Evolutionary conservation across 768 basidiomycete genomes (phyloP), one percentile per base, ranked within the genome.

Genomic region (Boletus rubescentipes): DNA sequence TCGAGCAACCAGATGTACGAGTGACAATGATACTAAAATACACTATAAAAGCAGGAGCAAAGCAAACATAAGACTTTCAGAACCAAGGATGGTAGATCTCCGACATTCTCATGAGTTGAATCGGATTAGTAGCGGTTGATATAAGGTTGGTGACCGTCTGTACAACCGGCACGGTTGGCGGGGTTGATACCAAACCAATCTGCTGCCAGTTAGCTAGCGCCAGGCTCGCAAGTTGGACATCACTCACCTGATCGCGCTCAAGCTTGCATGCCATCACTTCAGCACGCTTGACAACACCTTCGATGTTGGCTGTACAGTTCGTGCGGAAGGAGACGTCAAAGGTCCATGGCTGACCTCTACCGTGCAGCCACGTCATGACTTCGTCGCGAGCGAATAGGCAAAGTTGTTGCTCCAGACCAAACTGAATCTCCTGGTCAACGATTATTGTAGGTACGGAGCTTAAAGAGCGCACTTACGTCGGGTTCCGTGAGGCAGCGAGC

Each of bases 371-470:
- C 11, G 81, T 78, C 61, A 86, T 79, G 41, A 98, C 89, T 72
- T 99, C 97, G 65, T 99, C 97, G 39, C 94, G 83, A 26, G 91
- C 84, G 67, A 96, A 96, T 48, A 99, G 77, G 59, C 89, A 90
- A 5, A 99, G 80, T 54, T 93, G 91, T 62, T 93, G 89, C 57
- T 97, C 94, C 55, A 99, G 76, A 57, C 98, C 93, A 68, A 87
- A 95, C 90, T 96, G 59, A 9, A 39, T 12, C 6, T 41, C 38
- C 5, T 49, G 44, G 51, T 59, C 37, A 61, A 40, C 26, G 6
- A 42, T 6, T 16, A 9, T 23, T 1, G 9, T 10, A 3, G 21
- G 7, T 11, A n/a, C 10, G 1, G 8, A 46, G 49, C 5, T 9
- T 37, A 40, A 52, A 20, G 29, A 2, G 37, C 34, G 48, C 21